Conservation (phyloP, 129 eudicot genomes). For the Escallonia herrerae region DNA sequence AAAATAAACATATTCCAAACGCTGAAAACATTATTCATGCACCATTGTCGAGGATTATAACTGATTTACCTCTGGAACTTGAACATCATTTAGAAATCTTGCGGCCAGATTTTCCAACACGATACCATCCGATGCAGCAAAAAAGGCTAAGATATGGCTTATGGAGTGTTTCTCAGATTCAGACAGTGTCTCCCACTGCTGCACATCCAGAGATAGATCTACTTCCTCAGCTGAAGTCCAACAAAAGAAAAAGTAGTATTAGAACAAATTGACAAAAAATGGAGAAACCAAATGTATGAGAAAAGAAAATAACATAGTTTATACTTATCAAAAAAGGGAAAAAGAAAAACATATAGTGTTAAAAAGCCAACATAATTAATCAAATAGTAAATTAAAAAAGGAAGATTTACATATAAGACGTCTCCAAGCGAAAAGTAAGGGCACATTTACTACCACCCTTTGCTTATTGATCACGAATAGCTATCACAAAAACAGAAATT, state of each 20-base stretch:
- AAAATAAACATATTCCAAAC: background rate
- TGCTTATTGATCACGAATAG: background rate
- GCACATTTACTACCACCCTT: background rate
- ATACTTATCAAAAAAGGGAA: background rate
- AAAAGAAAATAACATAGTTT: background rate
- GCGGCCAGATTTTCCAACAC: slow-evolving; percentile 82
- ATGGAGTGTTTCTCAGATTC: slow-evolving; percentile 64
- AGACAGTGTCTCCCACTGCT: slow-evolving; percentile 63
- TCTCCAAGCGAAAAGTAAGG: too few species aligned
- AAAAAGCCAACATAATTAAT: too few species aligned
- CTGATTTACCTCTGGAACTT: slow-evolving; percentile 57
- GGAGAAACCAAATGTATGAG: background rate
- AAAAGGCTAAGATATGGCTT: slow-evolving; percentile 79
- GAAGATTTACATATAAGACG: too few species aligned
- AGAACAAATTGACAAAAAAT: background rate
- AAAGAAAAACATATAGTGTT: too few species aligned
- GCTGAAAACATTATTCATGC: background rate
- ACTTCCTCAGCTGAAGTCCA: slow-evolving; percentile 78
- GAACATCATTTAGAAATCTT: slow-evolving; percentile 67
- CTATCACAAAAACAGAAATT: background rate
- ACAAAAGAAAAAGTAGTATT: background rate
- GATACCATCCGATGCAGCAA: slow-evolving; percentile 92
- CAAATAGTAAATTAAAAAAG: too few species aligned
- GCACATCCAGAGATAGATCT: slow-evolving; percentile 74
- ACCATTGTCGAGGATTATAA: background rate